A percentile compares a stretch with the other conserved stretches of the same genome.
phyloP scores from a whole-genome alignment of 192 early-diverging fungal species.

The Anaeromyces robustus region DNA sequence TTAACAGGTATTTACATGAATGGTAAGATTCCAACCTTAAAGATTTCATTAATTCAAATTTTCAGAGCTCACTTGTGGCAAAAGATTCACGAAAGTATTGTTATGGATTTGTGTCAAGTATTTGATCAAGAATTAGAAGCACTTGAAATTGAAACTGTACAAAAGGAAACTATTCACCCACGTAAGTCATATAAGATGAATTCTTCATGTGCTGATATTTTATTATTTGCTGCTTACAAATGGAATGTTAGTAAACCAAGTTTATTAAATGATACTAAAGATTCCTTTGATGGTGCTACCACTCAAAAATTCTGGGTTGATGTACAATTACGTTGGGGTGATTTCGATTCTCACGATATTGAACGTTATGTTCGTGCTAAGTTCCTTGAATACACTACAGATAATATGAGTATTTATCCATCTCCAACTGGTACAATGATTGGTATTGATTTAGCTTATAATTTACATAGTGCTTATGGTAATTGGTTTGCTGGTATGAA shows the following conservation, averaged over 20 bases:
- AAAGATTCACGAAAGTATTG: constrained; percentile 80
- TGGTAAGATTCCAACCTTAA: constrained; percentile 97
- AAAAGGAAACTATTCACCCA: constrained; percentile 98
- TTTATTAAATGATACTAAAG: constrained; percentile 78
- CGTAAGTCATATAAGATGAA: constrained; percentile 99
- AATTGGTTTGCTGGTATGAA: constrained; percentile 99
- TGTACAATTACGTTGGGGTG: constrained; percentile 94
- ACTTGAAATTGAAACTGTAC: constrained; percentile 93
- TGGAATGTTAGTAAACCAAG: constrained; percentile 96
- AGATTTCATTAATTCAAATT: constrained; percentile 97
- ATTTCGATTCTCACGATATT: constrained; percentile 98
- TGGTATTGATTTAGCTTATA: constrained; percentile 95
- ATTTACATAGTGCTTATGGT: constrained; percentile 77
- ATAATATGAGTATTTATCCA: constrained; percentile 99
- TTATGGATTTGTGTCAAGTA: constrained; percentile 78
- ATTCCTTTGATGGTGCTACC: constrained; percentile 90
- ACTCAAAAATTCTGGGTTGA: constrained; percentile 98
- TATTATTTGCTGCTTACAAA: constrained; percentile 92
- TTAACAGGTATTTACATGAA: constrained; percentile 99
- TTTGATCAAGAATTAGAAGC: constrained; percentile 95
- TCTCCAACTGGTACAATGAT: constrained; percentile 94
- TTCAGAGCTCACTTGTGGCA: constrained; percentile 99
- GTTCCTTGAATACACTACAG: constrained; percentile 95
- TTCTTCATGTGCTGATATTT: constrained; percentile 79
- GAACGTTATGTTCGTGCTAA: constrained; percentile 97